Conservation (phyloP, 495 filamentous ascomycete genomes). For the Darksidea phi region DNA sequence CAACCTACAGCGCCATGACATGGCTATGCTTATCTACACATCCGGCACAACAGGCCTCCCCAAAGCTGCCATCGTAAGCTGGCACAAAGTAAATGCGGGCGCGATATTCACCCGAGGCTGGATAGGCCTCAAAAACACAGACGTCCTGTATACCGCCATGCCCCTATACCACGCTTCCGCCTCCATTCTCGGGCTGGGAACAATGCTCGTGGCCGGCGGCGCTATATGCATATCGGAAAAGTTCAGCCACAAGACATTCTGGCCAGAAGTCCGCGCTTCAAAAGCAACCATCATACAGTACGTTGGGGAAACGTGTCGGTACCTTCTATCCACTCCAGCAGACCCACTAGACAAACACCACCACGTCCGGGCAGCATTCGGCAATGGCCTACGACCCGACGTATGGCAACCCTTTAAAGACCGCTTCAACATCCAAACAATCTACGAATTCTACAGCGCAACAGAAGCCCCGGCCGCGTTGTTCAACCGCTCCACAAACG, state of each 20-base stretch:
- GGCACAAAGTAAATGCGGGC: conserved; percentile 63
- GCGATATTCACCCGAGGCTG: conserved; percentile 56
- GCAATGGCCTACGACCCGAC: conserved; percentile 90
- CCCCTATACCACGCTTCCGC: conserved; percentile 92
- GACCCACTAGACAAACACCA: conserved; percentile 73
- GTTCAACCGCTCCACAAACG: conserved; percentile 76
- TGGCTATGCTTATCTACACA: conserved; percentile 44
- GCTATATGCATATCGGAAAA: conserved; percentile 73
- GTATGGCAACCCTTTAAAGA: conserved; percentile 86
- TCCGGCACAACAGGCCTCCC: conserved; percentile 62
- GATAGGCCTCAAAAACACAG: conserved; percentile 56
- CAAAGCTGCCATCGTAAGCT: conserved; percentile 83
- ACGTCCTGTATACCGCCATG: conserved; percentile 92
- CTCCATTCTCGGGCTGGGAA: conserved; percentile 64
- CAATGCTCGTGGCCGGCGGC: conserved; percentile 57
- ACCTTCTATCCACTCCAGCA: conserved; percentile 74
- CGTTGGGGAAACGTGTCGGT: conserved; percentile 91
- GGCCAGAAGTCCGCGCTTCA: conserved; percentile 70
- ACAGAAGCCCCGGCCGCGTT: conserved; percentile 74
- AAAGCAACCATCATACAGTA: conserved; percentile 87
- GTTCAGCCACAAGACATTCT: conserved; percentile 82
- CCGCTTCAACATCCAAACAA: conserved; percentile 76
- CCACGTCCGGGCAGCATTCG: conserved; percentile 76
- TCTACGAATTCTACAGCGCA: conserved; percentile 87
- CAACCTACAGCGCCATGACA: conserved; percentile 33